Evolutionary conservation across 768 basidiomycete genomes (phyloP).

Genomic region (Chiua virens): DNA sequence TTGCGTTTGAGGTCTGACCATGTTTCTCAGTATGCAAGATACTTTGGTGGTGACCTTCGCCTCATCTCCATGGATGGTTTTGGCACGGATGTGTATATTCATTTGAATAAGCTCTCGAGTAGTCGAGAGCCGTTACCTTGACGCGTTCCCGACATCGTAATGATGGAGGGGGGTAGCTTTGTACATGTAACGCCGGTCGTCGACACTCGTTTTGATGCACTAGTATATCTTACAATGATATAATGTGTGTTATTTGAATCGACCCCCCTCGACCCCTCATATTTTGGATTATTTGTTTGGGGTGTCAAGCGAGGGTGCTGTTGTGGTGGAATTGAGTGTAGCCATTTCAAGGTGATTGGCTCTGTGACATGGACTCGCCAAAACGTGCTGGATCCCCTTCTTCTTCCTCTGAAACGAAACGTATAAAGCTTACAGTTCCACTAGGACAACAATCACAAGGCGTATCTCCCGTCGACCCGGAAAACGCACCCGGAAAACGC

Average conservation of each 20-base stretch:
- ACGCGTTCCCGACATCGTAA: not conserved
- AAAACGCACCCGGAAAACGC: conserved; percentile 80
- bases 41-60: conserved; percentile 91
- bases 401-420: conserved; percentile 54
- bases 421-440: conserved; percentile 55
- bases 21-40: conserved; percentile 74
- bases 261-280: conserved; percentile 16
- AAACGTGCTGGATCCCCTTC: conserved; percentile 63
- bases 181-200: not conserved
- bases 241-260: not conserved
- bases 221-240: too few relatives aligned
- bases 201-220: too few relatives aligned
- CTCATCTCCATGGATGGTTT: conserved; percentile 99
- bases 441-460: conserved; percentile 53
- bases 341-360: conserved; percentile 27
- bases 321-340: conserved; percentile 10
- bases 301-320: conserved; percentile 6
- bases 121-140: conserved; percentile 72
- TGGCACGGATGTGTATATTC: conserved; percentile 92
- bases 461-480: conserved; percentile 74
- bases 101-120: conserved; percentile 82
- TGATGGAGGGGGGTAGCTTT: not conserved
- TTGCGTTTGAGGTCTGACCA: not conserved
- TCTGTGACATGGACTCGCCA: conserved; percentile 55
- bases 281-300: conserved; percentile 18